These are phyloP conservation scores for Salvia miltiorrhiza DNA, from an alignment of 257 asterid genomes.

Conservation along the genomic window DNA sequence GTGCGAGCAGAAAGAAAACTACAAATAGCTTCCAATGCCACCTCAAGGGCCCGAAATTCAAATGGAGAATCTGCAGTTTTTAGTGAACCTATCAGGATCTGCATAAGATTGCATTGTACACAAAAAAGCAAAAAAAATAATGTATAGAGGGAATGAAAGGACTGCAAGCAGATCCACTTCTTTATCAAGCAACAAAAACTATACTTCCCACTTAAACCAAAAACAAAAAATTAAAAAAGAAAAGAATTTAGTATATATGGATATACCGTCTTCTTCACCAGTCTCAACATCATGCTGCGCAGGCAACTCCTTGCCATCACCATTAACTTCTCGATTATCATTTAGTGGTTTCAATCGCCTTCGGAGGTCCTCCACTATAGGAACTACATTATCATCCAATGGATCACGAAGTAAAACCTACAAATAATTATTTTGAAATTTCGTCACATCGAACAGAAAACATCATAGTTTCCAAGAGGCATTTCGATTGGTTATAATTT, in stretches of 20 bases:
- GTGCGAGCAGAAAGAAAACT: slow-evolving; percentile 84
- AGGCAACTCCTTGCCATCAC: slow-evolving; percentile 44
- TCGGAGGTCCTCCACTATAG: slow-evolving; percentile 81
- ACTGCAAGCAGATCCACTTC: not conserved
- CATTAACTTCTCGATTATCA: slow-evolving; percentile 52
- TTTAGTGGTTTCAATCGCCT: slow-evolving; percentile 56
- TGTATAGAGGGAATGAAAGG: not conserved
- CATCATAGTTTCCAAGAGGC: not conserved
- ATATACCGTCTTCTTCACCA: slow-evolving; percentile 82
- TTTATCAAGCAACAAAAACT: not conserved
- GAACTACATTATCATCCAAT: slow-evolving; percentile 63
- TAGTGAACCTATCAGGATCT: slow-evolving; percentile 21
- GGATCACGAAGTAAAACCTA: slow-evolving; percentile 90
- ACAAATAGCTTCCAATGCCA: slow-evolving; percentile 90
- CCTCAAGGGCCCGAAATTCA: slow-evolving; percentile 86
- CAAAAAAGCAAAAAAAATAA: not conserved
- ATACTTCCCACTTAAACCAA: slow-evolving; percentile 5
- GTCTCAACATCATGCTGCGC: slow-evolving; percentile 64
- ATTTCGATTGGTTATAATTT: not conserved
- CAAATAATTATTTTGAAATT: slow-evolving; percentile 6
- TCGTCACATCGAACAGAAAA: not conserved
- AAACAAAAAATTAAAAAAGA: not conserved
- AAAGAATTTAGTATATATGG: no score
- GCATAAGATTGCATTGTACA: not conserved
- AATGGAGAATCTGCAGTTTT: slow-evolving; percentile 74